These are phyloP conservation scores for Plasmodium coatneyi DNA, from an alignment of 169 alveolate genomes.

Conservation along the genomic window DNA sequence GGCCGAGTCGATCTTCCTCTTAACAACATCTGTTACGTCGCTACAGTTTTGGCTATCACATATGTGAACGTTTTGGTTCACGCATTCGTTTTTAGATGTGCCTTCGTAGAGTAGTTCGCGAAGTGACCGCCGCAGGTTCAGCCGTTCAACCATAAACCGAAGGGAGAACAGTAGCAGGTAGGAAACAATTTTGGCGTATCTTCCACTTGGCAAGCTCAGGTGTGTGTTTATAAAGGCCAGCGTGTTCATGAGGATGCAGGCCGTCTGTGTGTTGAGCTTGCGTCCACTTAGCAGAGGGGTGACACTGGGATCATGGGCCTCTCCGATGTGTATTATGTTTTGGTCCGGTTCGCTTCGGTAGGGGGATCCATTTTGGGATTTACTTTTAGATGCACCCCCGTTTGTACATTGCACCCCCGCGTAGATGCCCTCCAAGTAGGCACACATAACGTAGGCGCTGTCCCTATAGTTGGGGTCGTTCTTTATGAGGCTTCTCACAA, in stretches of 20 bases:
- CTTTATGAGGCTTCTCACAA: constrained; percentile 46
- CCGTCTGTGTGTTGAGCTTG: constrained; percentile 39
- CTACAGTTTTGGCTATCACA: background rate
- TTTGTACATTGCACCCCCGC: background rate
- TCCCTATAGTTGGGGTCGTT: constrained; percentile 6
- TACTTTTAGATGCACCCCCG: background rate
- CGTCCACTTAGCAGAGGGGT: background rate
- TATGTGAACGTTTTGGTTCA: background rate
- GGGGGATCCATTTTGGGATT: background rate
- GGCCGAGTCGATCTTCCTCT: constrained; percentile 51
- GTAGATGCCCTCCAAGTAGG: constrained; percentile 8
- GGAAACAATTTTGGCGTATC: background rate
- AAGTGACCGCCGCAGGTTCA: background rate
- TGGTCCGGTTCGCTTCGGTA: background rate
- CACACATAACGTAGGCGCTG: constrained; percentile 3
- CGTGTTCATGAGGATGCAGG: constrained; percentile 40
- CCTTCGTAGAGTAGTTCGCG: background rate
- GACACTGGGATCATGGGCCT: background rate
- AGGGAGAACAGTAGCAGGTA: constrained; percentile 21
- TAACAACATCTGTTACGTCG: background rate
- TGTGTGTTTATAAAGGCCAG: constrained; percentile 44
- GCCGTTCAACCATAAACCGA: background rate
- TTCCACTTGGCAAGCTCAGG: background rate
- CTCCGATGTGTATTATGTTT: constrained; percentile 31
- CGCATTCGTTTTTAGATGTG: background rate